Base-by-base conservation (phyloP, 768 basidiomycete genomes). In the Mycena indigotica region DNA sequence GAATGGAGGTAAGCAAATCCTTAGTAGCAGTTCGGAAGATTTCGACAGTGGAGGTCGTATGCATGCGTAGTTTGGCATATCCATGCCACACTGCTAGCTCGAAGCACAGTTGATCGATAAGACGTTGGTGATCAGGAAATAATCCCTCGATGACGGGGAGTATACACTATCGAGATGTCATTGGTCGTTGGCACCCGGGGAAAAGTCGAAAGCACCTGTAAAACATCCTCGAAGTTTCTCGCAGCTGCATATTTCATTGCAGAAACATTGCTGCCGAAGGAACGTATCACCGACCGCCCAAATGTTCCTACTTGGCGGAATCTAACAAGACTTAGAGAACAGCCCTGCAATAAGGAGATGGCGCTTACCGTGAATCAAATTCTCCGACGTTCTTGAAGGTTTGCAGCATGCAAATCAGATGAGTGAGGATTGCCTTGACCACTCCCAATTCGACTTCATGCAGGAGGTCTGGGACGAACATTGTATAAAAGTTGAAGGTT, bases 381-480 rank as follows among this genome's bases (percentile, higher is more conserved):
- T 60, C 55, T 5, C 62, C 62, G 19, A 73, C 63, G 3, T 29
- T 17, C n/a, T 62, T 58, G 19, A n/a, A n/a, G n/a, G n/a, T n/a
- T n/a, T 68, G 50, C 1, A 76, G 56, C 13, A 78, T 60, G 0
- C 70, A 68, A 3, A 77, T 55, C 0, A n/a, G n/a, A n/a, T n/a
- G n/a, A n/a, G n/a, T n/a, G n/a, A n/a, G n/a, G n/a, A 77, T 24
- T 2, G 71, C 60, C 55, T 77, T 79, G 72, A 71, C 75, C 1
- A 72, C 67, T 6, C 76, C 73, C 15, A 77, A 57, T 55, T 77
- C 75, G 45, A 77, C 67, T 53, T 79, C 75, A 56, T 78, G 77
- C 44, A 79, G 32, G 3, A 78, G 53, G 58, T 78, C 75, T 0
- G 69, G 65, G 0, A 70, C 69, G 77, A 77, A 69, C 52, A 75